phyloP scores from a whole-genome alignment of 1,139 yeast species.

The Saccharomycopsis crataegensis region DNA sequence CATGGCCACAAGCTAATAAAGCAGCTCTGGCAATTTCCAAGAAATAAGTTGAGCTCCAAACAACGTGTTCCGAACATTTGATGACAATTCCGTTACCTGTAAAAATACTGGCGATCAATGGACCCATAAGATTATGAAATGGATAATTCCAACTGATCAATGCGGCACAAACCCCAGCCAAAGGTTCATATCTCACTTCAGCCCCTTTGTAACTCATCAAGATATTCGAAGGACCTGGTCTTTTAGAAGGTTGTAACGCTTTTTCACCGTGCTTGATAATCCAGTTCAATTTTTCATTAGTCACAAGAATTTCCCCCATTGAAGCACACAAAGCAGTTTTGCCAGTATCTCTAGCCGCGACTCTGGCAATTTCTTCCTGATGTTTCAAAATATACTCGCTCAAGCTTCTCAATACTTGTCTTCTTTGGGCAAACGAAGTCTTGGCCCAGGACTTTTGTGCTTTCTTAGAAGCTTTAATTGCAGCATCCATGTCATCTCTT shows the following conservation, averaged over 20 bases:
- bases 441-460: constrained; percentile 55
- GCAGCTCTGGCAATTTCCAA: constrained; percentile 63
- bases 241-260: constrained; percentile 58
- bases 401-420: constrained; percentile 64
- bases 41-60: constrained; percentile 87
- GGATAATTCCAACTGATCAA: constrained; percentile 97
- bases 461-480: constrained; percentile 44
- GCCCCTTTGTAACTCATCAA: constrained; percentile 83
- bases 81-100: constrained; percentile 88
- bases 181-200: constrained; percentile 86
- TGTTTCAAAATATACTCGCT: constrained; percentile 66
- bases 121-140: constrained; percentile 87
- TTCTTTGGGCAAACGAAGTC: constrained; percentile 55
- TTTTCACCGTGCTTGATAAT: constrained; percentile 73
- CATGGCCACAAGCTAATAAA: constrained; percentile 62
- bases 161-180: constrained; percentile 76
- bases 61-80: constrained; percentile 91
- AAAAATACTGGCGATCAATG: constrained; percentile 78
- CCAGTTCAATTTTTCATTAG: constrained; percentile 90
- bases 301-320: constrained; percentile 92
- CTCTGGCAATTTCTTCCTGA: constrained; percentile 80
- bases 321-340: constrained; percentile 94
- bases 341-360: constrained; percentile 95
- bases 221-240: constrained; percentile 83
- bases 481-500: constrained; percentile 59